phyloP scores from a whole-genome alignment of 306 rosid species.

The Gleditsia sinensis region DNA sequence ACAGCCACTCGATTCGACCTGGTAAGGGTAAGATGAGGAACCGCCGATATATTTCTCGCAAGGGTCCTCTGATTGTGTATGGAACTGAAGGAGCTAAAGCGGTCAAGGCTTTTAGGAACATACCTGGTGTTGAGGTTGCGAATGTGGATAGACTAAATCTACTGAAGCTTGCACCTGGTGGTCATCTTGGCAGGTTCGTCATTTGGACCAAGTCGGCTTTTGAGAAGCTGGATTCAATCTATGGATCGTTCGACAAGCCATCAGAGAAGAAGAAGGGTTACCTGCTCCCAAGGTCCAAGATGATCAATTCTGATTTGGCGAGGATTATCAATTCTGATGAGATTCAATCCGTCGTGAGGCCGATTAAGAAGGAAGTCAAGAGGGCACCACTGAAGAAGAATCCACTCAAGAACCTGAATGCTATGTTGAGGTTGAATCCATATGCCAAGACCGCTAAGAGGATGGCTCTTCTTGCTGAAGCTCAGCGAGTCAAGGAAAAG shows the following conservation, averaged over 20 bases:
- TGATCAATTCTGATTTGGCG: constrained; percentile 60
- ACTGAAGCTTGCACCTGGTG: constrained; percentile 67
- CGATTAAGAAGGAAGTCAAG: constrained; percentile 52
- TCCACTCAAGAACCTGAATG: constrained; percentile 63
- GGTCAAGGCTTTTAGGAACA: constrained; percentile 60
- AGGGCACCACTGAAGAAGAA: constrained; percentile 68
- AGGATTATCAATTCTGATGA: constrained; percentile 12
- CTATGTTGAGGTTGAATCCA: constrained; percentile 58
- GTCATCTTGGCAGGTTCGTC: constrained; percentile 64
- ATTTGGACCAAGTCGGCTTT: constrained; percentile 71
- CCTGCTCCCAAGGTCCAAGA: constrained; percentile 68
- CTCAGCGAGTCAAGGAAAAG: constrained; percentile 46
- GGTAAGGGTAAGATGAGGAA: constrained; percentile 22
- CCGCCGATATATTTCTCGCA: constrained; percentile 15
- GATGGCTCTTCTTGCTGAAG: constrained; percentile 67
- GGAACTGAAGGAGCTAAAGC: constrained; percentile 64
- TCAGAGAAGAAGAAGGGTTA: constrained; percentile 68
- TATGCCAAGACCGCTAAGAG: constrained; percentile 71
- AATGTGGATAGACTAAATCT: constrained; percentile 65
- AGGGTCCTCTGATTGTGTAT: constrained; percentile 30
- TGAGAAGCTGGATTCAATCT: constrained; percentile 68
- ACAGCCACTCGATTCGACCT: constrained; percentile 9
- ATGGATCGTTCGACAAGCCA: constrained; percentile 59
- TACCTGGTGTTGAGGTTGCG: constrained; percentile 58
- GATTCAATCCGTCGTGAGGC: constrained; percentile 12